Evolutionary conservation across 257 asterid genomes (phyloP).

Genomic region (Salvia rosmarinus): DNA sequence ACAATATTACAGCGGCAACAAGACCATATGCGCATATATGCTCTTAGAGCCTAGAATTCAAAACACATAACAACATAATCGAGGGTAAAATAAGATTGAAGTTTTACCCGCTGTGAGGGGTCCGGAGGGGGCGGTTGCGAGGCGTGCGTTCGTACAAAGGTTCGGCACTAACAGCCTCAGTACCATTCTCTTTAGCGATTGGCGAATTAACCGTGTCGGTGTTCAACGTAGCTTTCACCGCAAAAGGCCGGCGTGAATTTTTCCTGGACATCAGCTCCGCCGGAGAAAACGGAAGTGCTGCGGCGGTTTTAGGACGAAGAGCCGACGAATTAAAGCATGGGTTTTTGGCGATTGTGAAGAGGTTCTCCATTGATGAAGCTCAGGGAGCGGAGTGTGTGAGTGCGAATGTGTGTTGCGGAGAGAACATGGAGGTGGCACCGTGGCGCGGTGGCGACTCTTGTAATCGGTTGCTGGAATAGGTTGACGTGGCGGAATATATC

Average conservation of each 20-base stretch:
- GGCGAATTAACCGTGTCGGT: constrained; percentile 36
- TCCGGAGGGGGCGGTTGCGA: constrained; percentile 72
- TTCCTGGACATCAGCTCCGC: constrained; percentile 34
- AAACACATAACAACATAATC: not conserved
- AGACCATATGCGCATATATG: too few species aligned
- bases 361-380: constrained; percentile 41
- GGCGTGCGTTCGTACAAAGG: constrained; percentile 76
- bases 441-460: constrained; percentile 20
- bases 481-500: constrained; percentile 34
- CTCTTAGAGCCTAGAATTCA: not conserved
- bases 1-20: not conserved
- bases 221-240: constrained; percentile 39
- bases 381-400: not conserved
- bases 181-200: constrained; percentile 13
- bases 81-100: not conserved
- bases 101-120: constrained; percentile 96
- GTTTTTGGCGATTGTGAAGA: constrained; percentile 24
- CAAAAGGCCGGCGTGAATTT: constrained; percentile 32
- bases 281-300: constrained; percentile 32
- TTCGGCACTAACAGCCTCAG: constrained; percentile 32
- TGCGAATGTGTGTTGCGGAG: constrained; percentile 24
- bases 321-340: constrained; percentile 13
- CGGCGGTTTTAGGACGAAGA: constrained; percentile 29
- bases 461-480: not conserved
- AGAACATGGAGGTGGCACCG: constrained; percentile 5